Evolutionary conservation across 2,329 filamentous ascomycete genomes (phyloP).

Genomic region (Trichophyton mentagrophytes): DNA sequence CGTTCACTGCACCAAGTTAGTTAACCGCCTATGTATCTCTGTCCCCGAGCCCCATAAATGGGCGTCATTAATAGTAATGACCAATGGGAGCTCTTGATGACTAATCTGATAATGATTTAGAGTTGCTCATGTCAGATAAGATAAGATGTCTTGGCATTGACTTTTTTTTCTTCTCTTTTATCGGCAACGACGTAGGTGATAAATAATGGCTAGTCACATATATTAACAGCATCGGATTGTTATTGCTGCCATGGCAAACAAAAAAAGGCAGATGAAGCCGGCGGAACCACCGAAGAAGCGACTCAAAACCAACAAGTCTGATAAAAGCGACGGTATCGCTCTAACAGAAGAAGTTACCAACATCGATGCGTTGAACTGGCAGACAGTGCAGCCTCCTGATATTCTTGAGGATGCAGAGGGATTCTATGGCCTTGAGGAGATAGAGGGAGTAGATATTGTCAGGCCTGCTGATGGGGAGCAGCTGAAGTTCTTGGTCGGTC

Average conservation of each 20-base stretch:
- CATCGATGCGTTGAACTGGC: conserved; percentile 48
- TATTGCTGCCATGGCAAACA: conserved; percentile 22
- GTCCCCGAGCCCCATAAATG: too few relatives aligned
- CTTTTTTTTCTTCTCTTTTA: neutral
- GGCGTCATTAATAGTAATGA: too few relatives aligned
- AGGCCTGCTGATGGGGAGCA: conserved; percentile 38
- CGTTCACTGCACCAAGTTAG: too few relatives aligned
- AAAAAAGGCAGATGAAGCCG: conserved; percentile 23
- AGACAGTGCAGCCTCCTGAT: conserved; percentile 55
- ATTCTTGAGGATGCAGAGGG: conserved; percentile 81
- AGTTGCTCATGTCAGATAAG: neutral
- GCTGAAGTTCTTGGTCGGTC: conserved; percentile 30
- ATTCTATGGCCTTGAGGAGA: conserved; percentile 82
- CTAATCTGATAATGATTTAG: neutral
- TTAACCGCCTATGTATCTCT: too few relatives aligned
- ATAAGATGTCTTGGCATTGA: neutral
- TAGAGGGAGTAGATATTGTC: conserved; percentile 81
- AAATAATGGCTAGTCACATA: neutral
- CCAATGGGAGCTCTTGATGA: too few relatives aligned
- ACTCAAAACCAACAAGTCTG: conserved; percentile 20
- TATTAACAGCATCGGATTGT: neutral
- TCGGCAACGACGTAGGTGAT: neutral
- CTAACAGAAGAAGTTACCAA: conserved; percentile 20
- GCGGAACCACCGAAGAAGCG: conserved; percentile 25
- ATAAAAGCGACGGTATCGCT: conserved; percentile 9